Conservation (phyloP, 345 rosid species). For the Hibiscus tridactylites region DNA sequence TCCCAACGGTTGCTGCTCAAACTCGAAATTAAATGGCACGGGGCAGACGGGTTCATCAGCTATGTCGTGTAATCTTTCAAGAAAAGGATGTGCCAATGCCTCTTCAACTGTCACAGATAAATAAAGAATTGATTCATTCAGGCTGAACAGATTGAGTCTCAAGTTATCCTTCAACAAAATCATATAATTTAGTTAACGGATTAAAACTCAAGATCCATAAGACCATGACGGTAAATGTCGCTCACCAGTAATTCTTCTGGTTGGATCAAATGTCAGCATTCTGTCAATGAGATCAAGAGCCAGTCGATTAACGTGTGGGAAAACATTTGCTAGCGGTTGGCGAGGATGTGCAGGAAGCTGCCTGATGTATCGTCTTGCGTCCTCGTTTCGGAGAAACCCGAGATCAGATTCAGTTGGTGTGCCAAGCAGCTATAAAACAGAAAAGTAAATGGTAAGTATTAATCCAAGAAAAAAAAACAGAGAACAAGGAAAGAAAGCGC, state of each 20-base stretch:
- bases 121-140: neutral
- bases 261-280: slow-evolving; percentile 93
- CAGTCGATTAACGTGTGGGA: slow-evolving; percentile 66
- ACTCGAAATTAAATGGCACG: slow-evolving; percentile 70
- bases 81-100: slow-evolving; percentile 85
- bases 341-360: slow-evolving; percentile 69
- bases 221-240: neutral
- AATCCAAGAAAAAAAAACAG: neutral
- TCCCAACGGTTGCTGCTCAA: slow-evolving; percentile 66
- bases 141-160: neutral
- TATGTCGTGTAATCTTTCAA: slow-evolving; percentile 67
- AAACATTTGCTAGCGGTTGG: slow-evolving; percentile 47
- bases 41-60: slow-evolving; percentile 85
- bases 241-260: slow-evolving; percentile 86
- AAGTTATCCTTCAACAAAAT: neutral
- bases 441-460: slow-evolving; percentile 15
- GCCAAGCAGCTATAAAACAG: slow-evolving; percentile 67
- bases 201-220: neutral
- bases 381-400: slow-evolving; percentile 72
- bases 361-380: slow-evolving; percentile 68
- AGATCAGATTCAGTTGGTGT: slow-evolving; percentile 89
- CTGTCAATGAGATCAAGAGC: slow-evolving; percentile 79
- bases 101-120: slow-evolving; percentile 62
- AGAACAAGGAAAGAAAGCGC: neutral
- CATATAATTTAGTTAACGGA: neutral